These are phyloP conservation scores for Claviceps capensis DNA, from an alignment of 2,329 filamentous ascomycete species.

Conservation along the genomic window DNA sequence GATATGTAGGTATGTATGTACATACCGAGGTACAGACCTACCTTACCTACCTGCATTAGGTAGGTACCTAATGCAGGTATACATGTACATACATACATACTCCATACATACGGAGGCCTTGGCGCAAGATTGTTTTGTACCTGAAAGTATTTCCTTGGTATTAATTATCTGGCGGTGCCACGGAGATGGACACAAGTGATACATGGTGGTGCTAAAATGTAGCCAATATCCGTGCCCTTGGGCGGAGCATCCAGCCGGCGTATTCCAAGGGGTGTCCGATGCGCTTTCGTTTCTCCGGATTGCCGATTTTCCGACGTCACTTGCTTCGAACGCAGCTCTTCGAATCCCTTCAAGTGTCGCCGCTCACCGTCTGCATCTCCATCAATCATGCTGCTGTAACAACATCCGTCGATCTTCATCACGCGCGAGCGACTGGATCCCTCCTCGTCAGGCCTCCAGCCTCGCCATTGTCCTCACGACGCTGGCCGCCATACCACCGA, in stretches of 20 bases:
- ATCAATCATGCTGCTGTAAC: conserved; percentile 8
- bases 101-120: no score
- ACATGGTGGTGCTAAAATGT: no score
- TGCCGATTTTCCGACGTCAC: conserved; percentile 5
- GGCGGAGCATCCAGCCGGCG: neutral
- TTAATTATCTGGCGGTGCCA: no score
- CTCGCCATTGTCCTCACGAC: conserved; percentile 14
- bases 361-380: neutral
- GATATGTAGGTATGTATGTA: no score
- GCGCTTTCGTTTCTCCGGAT: neutral
- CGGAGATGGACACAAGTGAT: no score
- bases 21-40: no score
- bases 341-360: conserved; percentile 1
- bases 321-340: conserved; percentile 2
- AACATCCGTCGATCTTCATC: neutral
- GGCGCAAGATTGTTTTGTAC: no score
- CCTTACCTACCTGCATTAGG: no score
- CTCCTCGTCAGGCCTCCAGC: conserved; percentile 4
- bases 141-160: no score
- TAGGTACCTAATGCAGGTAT: neutral
- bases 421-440: conserved; percentile 7
- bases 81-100: neutral
- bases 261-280: neutral
- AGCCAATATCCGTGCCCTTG: no score
- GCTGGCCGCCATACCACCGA: conserved; percentile 9